Percentiles rank a stretch among this genome's conserved stretches.
Conservation (phyloP, 805 yeast genomes). For the Nakazawaea peltata region DNA sequence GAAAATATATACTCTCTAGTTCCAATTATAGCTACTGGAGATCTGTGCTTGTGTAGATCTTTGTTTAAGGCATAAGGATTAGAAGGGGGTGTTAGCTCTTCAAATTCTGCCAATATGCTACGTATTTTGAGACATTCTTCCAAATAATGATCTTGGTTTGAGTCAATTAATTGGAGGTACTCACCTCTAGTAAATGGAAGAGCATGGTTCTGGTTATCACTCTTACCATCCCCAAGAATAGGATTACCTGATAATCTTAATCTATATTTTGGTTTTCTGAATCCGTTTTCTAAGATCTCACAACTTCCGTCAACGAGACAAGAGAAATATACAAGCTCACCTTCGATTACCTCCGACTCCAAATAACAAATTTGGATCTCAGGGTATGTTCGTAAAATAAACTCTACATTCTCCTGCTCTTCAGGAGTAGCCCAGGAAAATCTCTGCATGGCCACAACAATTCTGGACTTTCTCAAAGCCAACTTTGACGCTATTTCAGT, state of each 20-base stretch:
- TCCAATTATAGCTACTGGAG: conserved; percentile 77
- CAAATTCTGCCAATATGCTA: conserved; percentile 69
- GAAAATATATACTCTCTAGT: conserved; percentile 80
- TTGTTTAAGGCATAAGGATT: conserved; percentile 22
- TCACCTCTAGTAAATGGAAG: conserved; percentile 73
- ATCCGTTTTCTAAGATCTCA: conserved; percentile 48
- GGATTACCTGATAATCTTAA: conserved; percentile 73
- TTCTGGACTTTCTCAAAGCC: conserved; percentile 56
- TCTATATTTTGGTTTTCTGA: conserved; percentile 53
- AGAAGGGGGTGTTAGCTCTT: conserved; percentile 31
- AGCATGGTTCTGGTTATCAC: conserved; percentile 78
- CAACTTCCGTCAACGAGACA: conserved; percentile 67
- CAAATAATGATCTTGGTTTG: conserved; percentile 75
- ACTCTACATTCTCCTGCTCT: conserved; percentile 51
- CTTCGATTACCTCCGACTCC: conserved; percentile 41
- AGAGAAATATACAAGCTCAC: conserved; percentile 44
- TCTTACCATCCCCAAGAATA: conserved; percentile 77
- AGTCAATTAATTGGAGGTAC: conserved; percentile 73
- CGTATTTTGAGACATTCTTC: conserved; percentile 79
- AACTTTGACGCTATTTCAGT: conserved; percentile 40
- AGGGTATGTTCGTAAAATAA: conserved; percentile 56
- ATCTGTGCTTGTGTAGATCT: conserved; percentile 19
- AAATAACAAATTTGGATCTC: conserved; percentile 58
- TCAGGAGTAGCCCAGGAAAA: conserved; percentile 43
- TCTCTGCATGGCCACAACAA: conserved; percentile 61